Base-by-base conservation (phyloP, 1,139 yeast species). In the Lodderomyces metapsilosis region DNA sequence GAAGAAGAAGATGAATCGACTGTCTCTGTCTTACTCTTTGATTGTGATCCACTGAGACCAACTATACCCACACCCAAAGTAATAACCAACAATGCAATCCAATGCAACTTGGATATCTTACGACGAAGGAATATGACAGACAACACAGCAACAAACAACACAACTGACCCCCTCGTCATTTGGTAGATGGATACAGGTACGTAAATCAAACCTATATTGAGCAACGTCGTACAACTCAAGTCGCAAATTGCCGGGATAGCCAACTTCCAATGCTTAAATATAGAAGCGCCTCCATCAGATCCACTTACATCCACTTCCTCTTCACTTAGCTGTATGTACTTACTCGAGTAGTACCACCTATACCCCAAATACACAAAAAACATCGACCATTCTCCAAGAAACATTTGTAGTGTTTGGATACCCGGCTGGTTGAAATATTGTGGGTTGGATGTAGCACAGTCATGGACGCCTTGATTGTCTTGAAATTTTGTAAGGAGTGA, bases 131-230 rank as follows among this genome's bases (percentile, higher is more conserved):
- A 84, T 0, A 82, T 30, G 15, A 84, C 83, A 13, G 89, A 82
- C 54, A 85, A 74, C 15, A 82, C 60, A 2, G 91, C 95, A 24
- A 86, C 95, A 64, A 84, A 85, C 35, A 87, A 64, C 34, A 86
- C 88, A 38, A 86, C 67, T 0, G 91, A 77, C 4, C 95, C 95
- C 49, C 95, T 70, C 11, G 85, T 81, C 95, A 87, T 87, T 58
- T 87, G 95, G 60, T 84, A 87, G 36, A 86, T 75, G 1, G 91
- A 83, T n/a, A 86, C 95, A 0, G 95, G 94, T 1, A 82, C 81
- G 57, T 81, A 80, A 12, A 85, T 60, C 48, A 87, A 69, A 1
- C 94, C 95, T n/a, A 85, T 60, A 52, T 85, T 84, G 78, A 86
- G 75, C 52, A 86, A 62, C 0, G 94, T 85, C 1, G 95, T 86